Base-by-base conservation (phyloP, 306 rosid genomes). In the Psophocarpus tetragonolobus region DNA sequence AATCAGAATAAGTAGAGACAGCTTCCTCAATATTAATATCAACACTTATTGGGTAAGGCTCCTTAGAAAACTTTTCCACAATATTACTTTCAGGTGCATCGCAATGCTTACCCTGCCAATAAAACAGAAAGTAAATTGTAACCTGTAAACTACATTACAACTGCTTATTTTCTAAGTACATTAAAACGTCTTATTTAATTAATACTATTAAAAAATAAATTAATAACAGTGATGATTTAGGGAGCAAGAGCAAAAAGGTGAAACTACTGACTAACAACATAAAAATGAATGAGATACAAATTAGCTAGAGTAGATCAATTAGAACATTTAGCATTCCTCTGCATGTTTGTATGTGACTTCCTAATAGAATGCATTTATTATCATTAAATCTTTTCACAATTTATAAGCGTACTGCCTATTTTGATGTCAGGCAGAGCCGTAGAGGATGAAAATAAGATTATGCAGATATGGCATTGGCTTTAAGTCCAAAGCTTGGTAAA, bases 1-100 rank as follows among this genome's bases (percentile, higher is more conserved):
- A 63, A 79, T 78, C 84, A 58, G 85, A 84, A 66, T 29, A 48
- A 73, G 69, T 77, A 73, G 82, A 65, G 23, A 56, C 69, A 57
- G 51, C 67, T 75, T 71, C 82, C 73, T 75, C 82, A 23, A 62
- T 56, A 54, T 65, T 76, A 53, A 71, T 26, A 71, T 8, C 27
- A 48, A 72, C 48, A 72, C 50, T 48, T 2, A 54, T 50, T 27
- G 53, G 75, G 48, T 47, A 56, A 60, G 65, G 26, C 32, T 73
- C 78, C 23, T 30, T 53, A 67, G 67, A 62, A 58, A 60, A 36
- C 30, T 48, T 77, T 4, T 48, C 58, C 64, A 15, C 39, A 68
- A 30, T 23, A 71, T 51, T 51, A 63, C 69, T 70, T n/a, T 70
- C 81, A 45, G 68, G 66, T 78, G 48, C 45, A 75, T 42, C 42